Conservation (phyloP, 176 grass and related monocot species). For the Zizania latifolia region DNA sequence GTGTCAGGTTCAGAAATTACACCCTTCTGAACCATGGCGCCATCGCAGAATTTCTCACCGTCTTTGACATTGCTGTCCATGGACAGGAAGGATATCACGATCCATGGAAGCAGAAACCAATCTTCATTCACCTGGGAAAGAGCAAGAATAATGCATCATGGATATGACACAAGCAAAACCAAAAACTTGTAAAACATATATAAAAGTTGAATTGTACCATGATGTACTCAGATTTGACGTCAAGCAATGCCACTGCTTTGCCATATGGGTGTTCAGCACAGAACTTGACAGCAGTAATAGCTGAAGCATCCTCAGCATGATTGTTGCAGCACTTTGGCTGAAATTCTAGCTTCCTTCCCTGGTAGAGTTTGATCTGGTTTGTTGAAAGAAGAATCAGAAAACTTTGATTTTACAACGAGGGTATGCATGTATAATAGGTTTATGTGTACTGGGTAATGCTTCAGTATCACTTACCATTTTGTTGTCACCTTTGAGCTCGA, state of each 20-base stretch:
- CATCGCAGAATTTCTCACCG: not conserved
- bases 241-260: constrained; percentile 58
- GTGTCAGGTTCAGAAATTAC: not conserved
- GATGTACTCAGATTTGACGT: constrained; percentile 47
- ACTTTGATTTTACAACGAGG: not conserved
- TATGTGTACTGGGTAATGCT: not conserved
- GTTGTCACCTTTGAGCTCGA: constrained; percentile 51
- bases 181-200: not conserved
- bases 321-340: constrained; percentile 52
- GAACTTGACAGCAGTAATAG: constrained; percentile 69
- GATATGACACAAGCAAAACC: not conserved
- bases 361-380: constrained; percentile 70
- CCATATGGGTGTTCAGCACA: constrained; percentile 63
- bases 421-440: not conserved
- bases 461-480: constrained; percentile 34
- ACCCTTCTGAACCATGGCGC: constrained; percentile 12
- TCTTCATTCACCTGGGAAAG: constrained; percentile 49
- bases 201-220: constrained; percentile 33
- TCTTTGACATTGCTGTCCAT: constrained; percentile 13
- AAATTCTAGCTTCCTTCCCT: constrained; percentile 65
- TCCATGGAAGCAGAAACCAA: constrained; percentile 60
- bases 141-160: not conserved
- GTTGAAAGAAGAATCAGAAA: constrained; percentile 3
- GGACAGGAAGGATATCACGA: constrained; percentile 27
- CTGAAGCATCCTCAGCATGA: constrained; percentile 27